Conservation (phyloP, 257 asterid genomes). For the Sherardia arvensis region DNA sequence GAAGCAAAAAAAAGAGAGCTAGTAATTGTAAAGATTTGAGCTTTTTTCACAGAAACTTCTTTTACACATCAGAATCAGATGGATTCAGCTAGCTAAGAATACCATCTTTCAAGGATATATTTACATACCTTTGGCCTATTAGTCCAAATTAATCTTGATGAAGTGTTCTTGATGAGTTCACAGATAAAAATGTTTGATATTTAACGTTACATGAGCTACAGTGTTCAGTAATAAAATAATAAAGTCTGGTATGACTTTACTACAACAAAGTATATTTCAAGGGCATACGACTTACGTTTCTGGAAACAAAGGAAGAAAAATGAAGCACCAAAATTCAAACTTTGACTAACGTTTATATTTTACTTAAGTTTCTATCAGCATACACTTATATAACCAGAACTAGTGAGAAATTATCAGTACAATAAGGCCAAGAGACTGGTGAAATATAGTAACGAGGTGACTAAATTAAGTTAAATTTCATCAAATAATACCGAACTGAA, state of each 20-base stretch:
- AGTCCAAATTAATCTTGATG: not conserved
- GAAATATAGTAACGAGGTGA: not conserved
- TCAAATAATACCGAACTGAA: not conserved
- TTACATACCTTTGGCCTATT: not conserved
- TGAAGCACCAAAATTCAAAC: not conserved
- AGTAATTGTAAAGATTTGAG: not conserved
- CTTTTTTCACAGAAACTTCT: not conserved
- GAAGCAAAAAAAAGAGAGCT: not conserved
- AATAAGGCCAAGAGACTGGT: not conserved
- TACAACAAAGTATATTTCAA: not conserved
- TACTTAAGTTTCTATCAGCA: not conserved
- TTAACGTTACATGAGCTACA: too few relatives aligned
- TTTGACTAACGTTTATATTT: not conserved
- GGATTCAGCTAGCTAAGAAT: not conserved
- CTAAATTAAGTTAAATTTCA: not conserved
- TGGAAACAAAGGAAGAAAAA: not conserved
- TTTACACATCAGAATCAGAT: not conserved
- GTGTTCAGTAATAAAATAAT: too few relatives aligned
- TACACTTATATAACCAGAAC: not conserved
- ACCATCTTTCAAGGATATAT: not conserved
- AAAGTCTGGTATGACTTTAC: not conserved
- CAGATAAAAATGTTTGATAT: not conserved
- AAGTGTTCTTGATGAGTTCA: not conserved
- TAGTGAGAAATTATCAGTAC: too few relatives aligned
- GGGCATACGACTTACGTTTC: slow-evolving; percentile 29